Base-by-base conservation (phyloP, 116 monocot species). In the Phalaenopsis hybrid region DNA sequence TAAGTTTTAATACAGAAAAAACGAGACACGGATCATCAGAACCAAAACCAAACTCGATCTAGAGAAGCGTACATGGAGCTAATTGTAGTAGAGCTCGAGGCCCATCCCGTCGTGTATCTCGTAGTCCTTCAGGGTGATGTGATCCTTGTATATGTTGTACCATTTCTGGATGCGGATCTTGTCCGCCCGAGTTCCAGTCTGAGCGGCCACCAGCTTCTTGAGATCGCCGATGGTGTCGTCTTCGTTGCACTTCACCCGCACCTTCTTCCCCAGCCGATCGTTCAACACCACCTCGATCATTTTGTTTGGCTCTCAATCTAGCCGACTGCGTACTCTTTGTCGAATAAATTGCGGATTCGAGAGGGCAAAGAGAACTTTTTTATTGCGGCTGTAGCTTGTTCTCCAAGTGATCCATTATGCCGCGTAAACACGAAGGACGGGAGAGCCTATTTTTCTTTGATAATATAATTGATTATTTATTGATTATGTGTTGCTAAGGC, bases 211-310 rank as follows among this genome's bases (percentile, higher is more conserved):
- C 84, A 95, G 89, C 88, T 95, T 95, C 92, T 95, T 95, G 74
- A 95, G 86, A 82, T 95, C 95, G 13, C 95, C 95, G 79, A 95
- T 91, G n/a, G 92, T 95, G 88, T 95, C 95, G 81, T 92, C 95
- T 75, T 92, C 92, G 91, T 95, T 95, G 88, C 92, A 95, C 91
- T 92, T 92, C 81, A 92, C 90, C 44, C 92, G 83, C 17, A 92
- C 90, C 88, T 92, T 92, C 88, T 92, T 92, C 81, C 92, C 92
- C 85, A 92, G 61, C 5, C 92, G 86, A 84, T 92, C 92, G 82
- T 90, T 92, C 82, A 92, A 55, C 78, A 92, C 88, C 87, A 92
- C 90, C 85, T 92, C 90, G 87, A 92, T 92, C 92, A 90, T 92
- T 84, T 82, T 86, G 2, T 37, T 37, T 37, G 37, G 37, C 37